Evolutionary conservation across 2,329 filamentous ascomycete species (phyloP), one percentile per base, ranked within the genome.

Genomic region (Aspergillus calidoustus): DNA sequence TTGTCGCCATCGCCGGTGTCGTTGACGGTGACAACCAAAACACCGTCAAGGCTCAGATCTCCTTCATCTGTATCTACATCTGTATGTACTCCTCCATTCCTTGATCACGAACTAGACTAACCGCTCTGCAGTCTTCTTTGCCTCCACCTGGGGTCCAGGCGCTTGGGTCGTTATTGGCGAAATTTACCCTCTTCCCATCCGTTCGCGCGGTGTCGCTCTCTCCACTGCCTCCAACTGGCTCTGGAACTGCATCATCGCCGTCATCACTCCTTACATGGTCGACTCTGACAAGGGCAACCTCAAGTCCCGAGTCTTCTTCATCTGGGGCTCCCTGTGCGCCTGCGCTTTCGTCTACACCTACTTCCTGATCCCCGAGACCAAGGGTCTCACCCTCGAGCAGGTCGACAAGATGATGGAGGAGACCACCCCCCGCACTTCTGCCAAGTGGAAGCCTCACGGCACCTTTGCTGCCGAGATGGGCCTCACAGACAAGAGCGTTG

Each of bases 201-300:
- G 92, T 71, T 90, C 93, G 47, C 90, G 91, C 68, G 92, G 92
- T 81, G 92, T 96, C 63, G 92, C 86, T 70, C 85, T 96, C 49
- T 93, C 92, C 44, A 96, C 92, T 7, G 91, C 92, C 63, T 92
- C 89, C 75, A 96, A 96, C 86, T 96, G 92, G 92, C 85, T 95
- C 65, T 95, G 91, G 91, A 95, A 93, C 82, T 92, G 89, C 77
- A 79, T 84, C 74, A 86, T 87, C 68, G 83, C 87, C 61, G 84
- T 92, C 76, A 91, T 92, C 77, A 90, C 87, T 6, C 89, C 89
- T 17, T 91, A 89, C 83, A 87, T 91, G 70, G 69, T 72, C 5
- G 69, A 75, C 56, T 70, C 77, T 46, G 80, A 85, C 63, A 78
- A 85, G 64, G 89, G 87, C 65, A 78, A 83, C 69, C 78, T 85